Evolutionary conservation across 2,329 filamentous ascomycete genomes (phyloP).

Genomic region (Seiridium unicorne): DNA sequence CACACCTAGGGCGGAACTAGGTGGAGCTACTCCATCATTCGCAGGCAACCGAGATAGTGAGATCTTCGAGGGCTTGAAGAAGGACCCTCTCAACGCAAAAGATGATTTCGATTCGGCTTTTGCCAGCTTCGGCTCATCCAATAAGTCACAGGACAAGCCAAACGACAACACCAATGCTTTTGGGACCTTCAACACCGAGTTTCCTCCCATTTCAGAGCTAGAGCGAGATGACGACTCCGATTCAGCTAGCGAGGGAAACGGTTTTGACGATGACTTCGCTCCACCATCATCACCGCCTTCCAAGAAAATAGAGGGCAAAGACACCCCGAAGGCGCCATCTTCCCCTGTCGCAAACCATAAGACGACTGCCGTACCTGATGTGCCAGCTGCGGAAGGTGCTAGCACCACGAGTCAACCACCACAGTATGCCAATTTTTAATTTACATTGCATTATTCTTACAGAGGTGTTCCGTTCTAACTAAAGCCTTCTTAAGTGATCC

Average conservation of each 20-base stretch:
- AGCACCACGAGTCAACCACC: constrained; percentile 19
- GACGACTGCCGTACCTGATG: constrained; percentile 25
- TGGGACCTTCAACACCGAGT: constrained; percentile 69
- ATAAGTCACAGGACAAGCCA: constrained; percentile 44
- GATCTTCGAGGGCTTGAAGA: constrained; percentile 48
- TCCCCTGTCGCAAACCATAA: constrained; percentile 24
- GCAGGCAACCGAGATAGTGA: constrained; percentile 35
- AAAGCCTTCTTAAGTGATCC: constrained; percentile 22
- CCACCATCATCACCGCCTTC: constrained; percentile 50
- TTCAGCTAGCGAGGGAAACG: constrained; percentile 72
- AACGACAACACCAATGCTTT: constrained; percentile 43
- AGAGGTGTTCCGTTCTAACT: constrained; percentile 12
- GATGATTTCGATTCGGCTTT: constrained; percentile 86
- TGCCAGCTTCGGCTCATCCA: constrained; percentile 64
- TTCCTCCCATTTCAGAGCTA: constrained; percentile 89
- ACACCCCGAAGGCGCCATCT: constrained; percentile 20
- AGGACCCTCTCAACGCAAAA: constrained; percentile 61
- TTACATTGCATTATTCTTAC: constrained; percentile 6
- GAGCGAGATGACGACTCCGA: constrained; percentile 83
- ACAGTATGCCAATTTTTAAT: constrained; percentile 23
- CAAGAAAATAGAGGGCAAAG: constrained; percentile 29
- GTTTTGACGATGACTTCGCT: constrained; percentile 92
- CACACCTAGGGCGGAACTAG: constrained; percentile 17
- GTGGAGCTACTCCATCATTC: constrained; percentile 22
- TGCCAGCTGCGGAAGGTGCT: constrained; percentile 20